Conservation (phyloP, 2,329 filamentous ascomycete genomes). For the Paramyrothecium roridum region DNA sequence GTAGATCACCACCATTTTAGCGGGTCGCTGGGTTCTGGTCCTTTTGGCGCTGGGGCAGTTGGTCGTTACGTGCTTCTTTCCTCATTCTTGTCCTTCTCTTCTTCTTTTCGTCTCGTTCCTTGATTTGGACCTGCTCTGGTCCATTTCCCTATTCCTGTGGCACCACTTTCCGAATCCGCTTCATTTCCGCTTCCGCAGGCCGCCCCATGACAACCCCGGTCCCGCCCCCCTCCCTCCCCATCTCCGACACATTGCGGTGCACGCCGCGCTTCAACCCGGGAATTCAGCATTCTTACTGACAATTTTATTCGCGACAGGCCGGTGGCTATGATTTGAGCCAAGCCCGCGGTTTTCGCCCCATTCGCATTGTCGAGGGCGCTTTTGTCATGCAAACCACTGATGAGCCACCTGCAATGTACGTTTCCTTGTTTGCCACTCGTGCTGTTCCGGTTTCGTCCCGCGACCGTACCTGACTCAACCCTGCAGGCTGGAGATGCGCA, state of each 20-base stretch:
- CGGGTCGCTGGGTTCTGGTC: conserved; percentile 45
- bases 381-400: conserved; percentile 48
- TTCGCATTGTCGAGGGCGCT: conserved; percentile 43
- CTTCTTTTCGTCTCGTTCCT: neutral
- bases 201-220: no score
- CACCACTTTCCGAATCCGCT: no score
- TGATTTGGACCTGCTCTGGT: conserved; percentile 4
- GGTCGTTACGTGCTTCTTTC: conserved; percentile 32
- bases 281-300: conserved; percentile 15
- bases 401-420: conserved; percentile 41
- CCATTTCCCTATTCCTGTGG: neutral
- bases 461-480: neutral
- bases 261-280: no score
- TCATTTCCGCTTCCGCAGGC: no score
- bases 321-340: conserved; percentile 40
- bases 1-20: conserved; percentile 47
- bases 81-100: neutral
- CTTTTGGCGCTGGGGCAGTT: conserved; percentile 45
- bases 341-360: conserved; percentile 35
- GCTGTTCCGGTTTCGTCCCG: neutral
- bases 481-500: conserved; percentile 39
- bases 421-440: conserved; percentile 1
- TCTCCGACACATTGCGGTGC: no score
- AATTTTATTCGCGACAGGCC: conserved; percentile 21
- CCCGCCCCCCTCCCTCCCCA: no score